Percentiles rank a stretch among this genome's conserved stretches.
Conservation (phyloP, 2,329 filamentous ascomycete genomes). For the Verticillium isaacii region DNA sequence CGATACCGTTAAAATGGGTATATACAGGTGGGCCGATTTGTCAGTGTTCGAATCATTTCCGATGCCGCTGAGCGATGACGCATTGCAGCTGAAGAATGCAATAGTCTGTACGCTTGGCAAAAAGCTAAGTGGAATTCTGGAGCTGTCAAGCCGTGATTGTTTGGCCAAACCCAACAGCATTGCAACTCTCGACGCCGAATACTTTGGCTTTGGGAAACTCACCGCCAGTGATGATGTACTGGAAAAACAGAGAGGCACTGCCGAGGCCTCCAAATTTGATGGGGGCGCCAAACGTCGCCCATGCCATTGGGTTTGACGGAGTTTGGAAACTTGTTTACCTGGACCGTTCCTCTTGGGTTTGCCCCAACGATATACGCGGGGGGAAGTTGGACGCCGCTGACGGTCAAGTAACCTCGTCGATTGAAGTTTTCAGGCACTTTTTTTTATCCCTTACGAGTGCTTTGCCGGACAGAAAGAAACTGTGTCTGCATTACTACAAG, state of each 20-base stretch:
- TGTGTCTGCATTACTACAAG: slow-evolving; percentile 12
- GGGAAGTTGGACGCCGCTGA: neutral
- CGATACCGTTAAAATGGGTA: slow-evolving; percentile 15
- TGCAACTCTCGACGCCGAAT: slow-evolving; percentile 11
- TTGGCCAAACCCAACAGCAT: slow-evolving; percentile 3
- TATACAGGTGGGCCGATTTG: slow-evolving; percentile 23
- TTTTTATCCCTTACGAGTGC: slow-evolving; percentile 27
- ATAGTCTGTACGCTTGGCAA: slow-evolving; percentile 6
- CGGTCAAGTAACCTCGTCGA: neutral
- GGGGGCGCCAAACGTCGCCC: slow-evolving; percentile 1
- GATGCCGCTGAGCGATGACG: slow-evolving; percentile 6
- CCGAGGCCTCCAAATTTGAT: neutral
- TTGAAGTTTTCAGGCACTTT: slow-evolving; percentile 21
- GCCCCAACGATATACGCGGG: slow-evolving; percentile 14
- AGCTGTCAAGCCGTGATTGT: slow-evolving; percentile 14
- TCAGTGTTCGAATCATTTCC: slow-evolving; percentile 14
- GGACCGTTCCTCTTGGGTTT: slow-evolving; percentile 21
- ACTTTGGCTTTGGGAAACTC: neutral
- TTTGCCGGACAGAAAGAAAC: slow-evolving; percentile 17
- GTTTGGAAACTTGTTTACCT: slow-evolving; percentile 20
- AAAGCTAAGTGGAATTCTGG: slow-evolving; percentile 13
- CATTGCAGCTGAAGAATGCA: slow-evolving; percentile 17
- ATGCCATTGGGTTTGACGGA: slow-evolving; percentile 16
- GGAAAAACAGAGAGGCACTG: slow-evolving; percentile 1
- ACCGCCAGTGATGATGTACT: neutral